Conservation (phyloP, 176 grass and related monocot genomes). For the Oropetium thomaeum region DNA sequence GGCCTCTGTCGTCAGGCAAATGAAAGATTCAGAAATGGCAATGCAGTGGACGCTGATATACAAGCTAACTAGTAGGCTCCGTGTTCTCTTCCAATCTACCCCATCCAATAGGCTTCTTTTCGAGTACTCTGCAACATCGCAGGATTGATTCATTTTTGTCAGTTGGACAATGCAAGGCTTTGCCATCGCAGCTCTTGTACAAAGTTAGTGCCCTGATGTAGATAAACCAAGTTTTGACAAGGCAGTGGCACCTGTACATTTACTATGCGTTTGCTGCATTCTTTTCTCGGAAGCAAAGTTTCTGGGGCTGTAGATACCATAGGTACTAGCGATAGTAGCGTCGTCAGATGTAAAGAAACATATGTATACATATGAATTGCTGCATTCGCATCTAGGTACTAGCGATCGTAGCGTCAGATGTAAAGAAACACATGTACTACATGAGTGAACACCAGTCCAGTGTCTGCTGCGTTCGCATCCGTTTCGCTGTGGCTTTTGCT, state of each 20-base stretch:
- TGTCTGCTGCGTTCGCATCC: not conserved
- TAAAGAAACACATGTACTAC: conserved; percentile 24
- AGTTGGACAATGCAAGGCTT: not conserved
- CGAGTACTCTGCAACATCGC: conserved; percentile 86
- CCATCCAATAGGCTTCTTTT: conserved; percentile 98
- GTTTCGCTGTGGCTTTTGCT: not conserved
- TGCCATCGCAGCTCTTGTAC: not conserved
- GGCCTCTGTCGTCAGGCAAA: conserved; percentile 96
- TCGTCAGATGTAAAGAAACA: conserved; percentile 31
- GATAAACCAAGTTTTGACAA: conserved; percentile 37
- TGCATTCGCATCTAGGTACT: not conserved
- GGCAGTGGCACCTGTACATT: conserved; percentile 36
- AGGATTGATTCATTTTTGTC: conserved; percentile 51
- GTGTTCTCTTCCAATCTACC: conserved; percentile 89
- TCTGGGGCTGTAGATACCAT: conserved; percentile 62
- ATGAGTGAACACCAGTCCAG: not conserved
- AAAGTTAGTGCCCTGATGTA: conserved; percentile 30
- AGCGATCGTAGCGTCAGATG: conserved; percentile 35
- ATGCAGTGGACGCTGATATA: conserved; percentile 93
- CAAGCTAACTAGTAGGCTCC: conserved; percentile 81
- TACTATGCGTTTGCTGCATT: conserved; percentile 44
- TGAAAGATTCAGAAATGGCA: conserved; percentile 99
- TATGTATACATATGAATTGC: conserved; percentile 7
- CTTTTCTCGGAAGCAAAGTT: conserved; percentile 54
- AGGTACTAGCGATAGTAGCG: conserved; percentile 47